Percentiles rank a stretch among this genome's conserved stretches.
Evolutionary conservation across 768 basidiomycete genomes (phyloP).

Genomic region (Phylloporus rhodoxanthus): DNA sequence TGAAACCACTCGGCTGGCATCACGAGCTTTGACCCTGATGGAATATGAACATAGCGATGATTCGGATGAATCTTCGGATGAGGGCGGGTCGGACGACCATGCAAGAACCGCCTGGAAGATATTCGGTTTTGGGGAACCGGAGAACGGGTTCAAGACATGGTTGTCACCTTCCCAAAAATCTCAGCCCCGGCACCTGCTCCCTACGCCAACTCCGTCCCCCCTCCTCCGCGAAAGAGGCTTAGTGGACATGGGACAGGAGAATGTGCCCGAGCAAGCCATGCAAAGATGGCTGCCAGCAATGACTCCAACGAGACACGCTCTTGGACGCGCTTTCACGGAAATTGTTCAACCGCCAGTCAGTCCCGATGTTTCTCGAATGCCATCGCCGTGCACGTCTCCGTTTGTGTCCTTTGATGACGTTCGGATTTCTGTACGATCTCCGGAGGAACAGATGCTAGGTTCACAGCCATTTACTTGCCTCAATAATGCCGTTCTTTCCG

Average conservation of each 20-base stretch:
- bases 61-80: constrained; percentile 40
- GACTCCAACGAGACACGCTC: background rate
- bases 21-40: background rate
- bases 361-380: background rate
- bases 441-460: background rate
- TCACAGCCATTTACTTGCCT: constrained; percentile 15
- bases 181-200: constrained; percentile 7
- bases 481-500: constrained; percentile 10
- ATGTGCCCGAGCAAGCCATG: background rate
- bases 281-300: background rate
- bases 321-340: constrained; percentile 2
- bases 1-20: background rate
- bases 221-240: background rate
- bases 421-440: background rate
- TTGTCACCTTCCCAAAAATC: constrained; percentile 13
- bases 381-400: constrained; percentile 12
- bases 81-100: constrained; percentile 42
- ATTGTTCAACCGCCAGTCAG: background rate
- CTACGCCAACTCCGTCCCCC: constrained; percentile 26
- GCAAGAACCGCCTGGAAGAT: constrained; percentile 51
- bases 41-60: constrained; percentile 29
- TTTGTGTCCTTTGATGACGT: constrained; percentile 6
- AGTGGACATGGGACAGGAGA: constrained; percentile 4
- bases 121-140: constrained; percentile 40
- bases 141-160: constrained; percentile 11